Conservation (phyloP, 1,139 yeast species). For the Geotrichum restrictum region DNA sequence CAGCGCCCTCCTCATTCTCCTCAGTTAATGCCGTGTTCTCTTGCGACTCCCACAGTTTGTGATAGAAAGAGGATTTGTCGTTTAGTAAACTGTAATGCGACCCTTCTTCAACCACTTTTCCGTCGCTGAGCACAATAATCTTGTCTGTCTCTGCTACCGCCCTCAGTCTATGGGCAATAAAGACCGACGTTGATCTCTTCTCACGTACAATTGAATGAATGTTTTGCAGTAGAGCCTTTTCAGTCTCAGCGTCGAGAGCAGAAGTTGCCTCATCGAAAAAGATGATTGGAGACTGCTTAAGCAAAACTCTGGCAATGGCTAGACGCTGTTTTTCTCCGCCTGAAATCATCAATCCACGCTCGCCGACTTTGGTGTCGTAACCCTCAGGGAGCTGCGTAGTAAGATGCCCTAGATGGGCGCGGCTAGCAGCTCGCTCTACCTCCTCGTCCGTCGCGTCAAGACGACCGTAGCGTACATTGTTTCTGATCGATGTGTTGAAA, state of each 20-base stretch:
- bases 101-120: conserved; percentile 83
- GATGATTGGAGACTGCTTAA: conserved; percentile 85
- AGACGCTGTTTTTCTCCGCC: conserved; percentile 97
- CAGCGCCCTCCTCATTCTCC: conserved; percentile 3
- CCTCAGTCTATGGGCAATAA: conserved; percentile 89
- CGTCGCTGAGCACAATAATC: conserved; percentile 79
- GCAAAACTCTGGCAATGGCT: conserved; percentile 82
- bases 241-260: conserved; percentile 95
- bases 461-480: conserved; percentile 84
- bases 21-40: conserved; percentile 45
- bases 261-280: conserved; percentile 97
- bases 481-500: conserved; percentile 83
- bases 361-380: conserved; percentile 85
- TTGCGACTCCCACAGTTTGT: conserved; percentile 82
- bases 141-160: conserved; percentile 96
- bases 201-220: conserved; percentile 60
- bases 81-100: conserved; percentile 61
- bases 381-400: conserved; percentile 79
- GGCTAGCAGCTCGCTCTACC: conserved; percentile 56
- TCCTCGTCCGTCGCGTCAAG: conserved; percentile 71
- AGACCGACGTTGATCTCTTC: conserved; percentile 65
- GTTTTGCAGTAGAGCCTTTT: conserved; percentile 72
- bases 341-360: conserved; percentile 95
- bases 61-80: conserved; percentile 57
- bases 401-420: conserved; percentile 65